Evolutionary conservation across 2,329 filamentous ascomycete genomes (phyloP).

Genomic region (Knufia petricola): DNA sequence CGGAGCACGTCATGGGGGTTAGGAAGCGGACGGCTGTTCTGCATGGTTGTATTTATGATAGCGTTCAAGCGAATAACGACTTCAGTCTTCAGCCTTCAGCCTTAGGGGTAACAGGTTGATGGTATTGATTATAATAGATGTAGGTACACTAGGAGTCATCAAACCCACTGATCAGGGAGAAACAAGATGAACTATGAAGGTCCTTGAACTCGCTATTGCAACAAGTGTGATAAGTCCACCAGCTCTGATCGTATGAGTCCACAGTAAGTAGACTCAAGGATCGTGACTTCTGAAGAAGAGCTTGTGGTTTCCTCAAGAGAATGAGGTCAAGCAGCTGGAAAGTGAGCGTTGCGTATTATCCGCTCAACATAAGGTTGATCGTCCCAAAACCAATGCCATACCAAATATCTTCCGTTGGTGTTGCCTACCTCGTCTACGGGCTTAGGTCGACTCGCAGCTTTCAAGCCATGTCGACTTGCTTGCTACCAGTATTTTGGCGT

Average conservation of each 20-base stretch:
- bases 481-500: too few relatives aligned
- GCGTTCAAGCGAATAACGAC: conserved; percentile 19
- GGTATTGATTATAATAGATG: conserved; percentile 12
- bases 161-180: conserved; percentile 16
- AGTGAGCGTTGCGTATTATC: conserved; percentile 20
- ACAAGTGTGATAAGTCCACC: conserved; percentile 21
- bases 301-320: conserved; percentile 14
- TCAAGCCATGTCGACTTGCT: too few relatives aligned
- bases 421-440: too few relatives aligned
- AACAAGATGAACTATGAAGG: conserved; percentile 24
- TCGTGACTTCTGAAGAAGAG: conserved; percentile 21
- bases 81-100: too few relatives aligned
- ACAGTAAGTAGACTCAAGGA: conserved; percentile 18
- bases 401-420: too few relatives aligned
- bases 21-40: neutral
- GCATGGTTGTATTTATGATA: conserved; percentile 10
- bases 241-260: conserved; percentile 17
- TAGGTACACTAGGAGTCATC: conserved; percentile 24
- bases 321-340: conserved; percentile 22
- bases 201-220: conserved; percentile 20
- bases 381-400: too few relatives aligned
- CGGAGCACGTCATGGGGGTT: conserved; percentile 9
- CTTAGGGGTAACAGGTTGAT: too few relatives aligned
- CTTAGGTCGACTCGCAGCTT: too few relatives aligned
- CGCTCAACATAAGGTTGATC: too few relatives aligned